These are phyloP conservation scores for Binderoboletus segoi DNA, from an alignment of 1,284 basidiomycete genomes.

Conservation along the genomic window DNA sequence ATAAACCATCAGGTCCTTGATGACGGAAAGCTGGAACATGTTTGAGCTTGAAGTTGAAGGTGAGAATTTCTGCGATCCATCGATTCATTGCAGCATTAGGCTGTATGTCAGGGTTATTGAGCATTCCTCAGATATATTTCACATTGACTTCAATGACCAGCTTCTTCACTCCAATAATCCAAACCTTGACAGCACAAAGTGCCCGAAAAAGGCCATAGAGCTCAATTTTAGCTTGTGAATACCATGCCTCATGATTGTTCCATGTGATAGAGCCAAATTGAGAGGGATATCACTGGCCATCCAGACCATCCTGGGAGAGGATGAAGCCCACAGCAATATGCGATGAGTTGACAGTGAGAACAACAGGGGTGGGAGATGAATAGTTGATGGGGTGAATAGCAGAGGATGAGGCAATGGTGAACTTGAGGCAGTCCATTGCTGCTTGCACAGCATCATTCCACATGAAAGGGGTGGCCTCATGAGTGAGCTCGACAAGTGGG, in stretches of 20 bases:
- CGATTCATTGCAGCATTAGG: constrained; percentile 41
- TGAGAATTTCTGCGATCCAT: constrained; percentile 42
- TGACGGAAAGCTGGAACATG: neutral
- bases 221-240: constrained; percentile 46
- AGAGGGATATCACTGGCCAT: constrained; percentile 20
- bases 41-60: constrained; percentile 37
- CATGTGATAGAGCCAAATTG: constrained; percentile 40
- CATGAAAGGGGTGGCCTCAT: neutral
- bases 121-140: neutral
- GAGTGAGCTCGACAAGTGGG: constrained; percentile 5
- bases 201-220: constrained; percentile 42
- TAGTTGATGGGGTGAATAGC: constrained; percentile 40
- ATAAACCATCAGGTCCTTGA: neutral
- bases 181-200: neutral
- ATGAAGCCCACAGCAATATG: constrained; percentile 37
- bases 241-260: constrained; percentile 39
- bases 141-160: too few relatives aligned
- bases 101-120: constrained; percentile 6
- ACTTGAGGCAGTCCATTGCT: constrained; percentile 34
- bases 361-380: constrained; percentile 24
- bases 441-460: neutral
- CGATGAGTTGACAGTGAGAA: constrained; percentile 41
- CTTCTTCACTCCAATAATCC: neutral
- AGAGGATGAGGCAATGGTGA: constrained; percentile 12
- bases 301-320: constrained; percentile 32